These are phyloP conservation scores for Yarrowia sp. DNA, from an alignment of 805 yeast species.

Conservation along the genomic window DNA sequence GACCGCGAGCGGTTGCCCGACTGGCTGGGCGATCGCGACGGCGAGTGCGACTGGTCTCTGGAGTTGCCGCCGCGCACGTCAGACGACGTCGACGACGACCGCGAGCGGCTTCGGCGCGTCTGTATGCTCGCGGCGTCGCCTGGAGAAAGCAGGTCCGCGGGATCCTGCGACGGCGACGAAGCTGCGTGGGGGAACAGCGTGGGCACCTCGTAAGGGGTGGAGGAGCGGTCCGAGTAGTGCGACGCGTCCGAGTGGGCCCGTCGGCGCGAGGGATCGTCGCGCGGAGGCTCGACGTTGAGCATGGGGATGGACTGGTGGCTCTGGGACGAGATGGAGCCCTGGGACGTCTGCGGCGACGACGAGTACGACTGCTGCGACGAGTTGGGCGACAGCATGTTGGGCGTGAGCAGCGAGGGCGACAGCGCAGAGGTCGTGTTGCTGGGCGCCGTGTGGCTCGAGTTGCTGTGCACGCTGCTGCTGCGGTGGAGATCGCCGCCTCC, in stretches of 20 bases:
- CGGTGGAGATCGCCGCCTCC: no score
- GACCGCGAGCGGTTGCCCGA: slow-evolving; percentile 25
- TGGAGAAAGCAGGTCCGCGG: slow-evolving; percentile 22
- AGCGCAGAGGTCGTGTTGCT: not conserved
- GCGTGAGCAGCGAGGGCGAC: slow-evolving; percentile 10
- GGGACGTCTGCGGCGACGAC: slow-evolving; percentile 8
- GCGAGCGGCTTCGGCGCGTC: slow-evolving; percentile 13
- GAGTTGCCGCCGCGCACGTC: not conserved
- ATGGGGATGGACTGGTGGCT: slow-evolving; percentile 20
- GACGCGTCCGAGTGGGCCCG: slow-evolving; percentile 21
- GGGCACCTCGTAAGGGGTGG: slow-evolving; percentile 11
- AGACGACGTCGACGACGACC: slow-evolving; percentile 17
- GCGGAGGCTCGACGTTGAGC: slow-evolving; percentile 17
- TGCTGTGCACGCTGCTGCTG: not conserved
- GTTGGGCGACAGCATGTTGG: slow-evolving; percentile 18
- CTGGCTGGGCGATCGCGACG: not conserved
- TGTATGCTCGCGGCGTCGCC: slow-evolving; percentile 15
- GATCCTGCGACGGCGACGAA: slow-evolving; percentile 3
- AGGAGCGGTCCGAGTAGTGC: not conserved
- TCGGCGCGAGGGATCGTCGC: not conserved
- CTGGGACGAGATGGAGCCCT: slow-evolving; percentile 4
- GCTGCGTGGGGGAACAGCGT: slow-evolving; percentile 12
- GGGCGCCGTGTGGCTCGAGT: not conserved
- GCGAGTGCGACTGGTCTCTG: slow-evolving; percentile 4
- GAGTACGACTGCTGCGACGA: slow-evolving; percentile 10